Evolutionary conservation across 2,329 filamentous ascomycete genomes (phyloP), one percentile per base, ranked within the genome.

Genomic region (Trichoderma asperellum): DNA sequence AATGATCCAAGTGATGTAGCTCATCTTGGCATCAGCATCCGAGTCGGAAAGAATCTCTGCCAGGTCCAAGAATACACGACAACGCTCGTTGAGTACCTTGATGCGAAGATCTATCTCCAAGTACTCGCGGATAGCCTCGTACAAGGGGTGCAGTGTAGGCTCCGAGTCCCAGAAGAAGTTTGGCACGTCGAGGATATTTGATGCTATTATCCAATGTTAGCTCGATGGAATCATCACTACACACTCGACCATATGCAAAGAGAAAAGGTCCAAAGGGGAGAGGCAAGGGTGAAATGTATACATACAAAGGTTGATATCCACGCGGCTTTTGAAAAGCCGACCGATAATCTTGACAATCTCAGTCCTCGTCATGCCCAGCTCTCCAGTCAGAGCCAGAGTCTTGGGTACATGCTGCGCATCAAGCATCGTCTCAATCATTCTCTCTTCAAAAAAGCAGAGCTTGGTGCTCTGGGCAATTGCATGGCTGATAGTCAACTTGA

Each of bases 121-220:
- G 77, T 99, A 99, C 79, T 98, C 96, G 75, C 96, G 92, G 62
- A 98, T 93, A 70, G 94, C 96, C 70, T 89, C 90, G 83, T 99
- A 99, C 34, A 99, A 89, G 0, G 96, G 96, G 78, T 97, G 93
- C 0, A 99, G 86, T 0, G 93, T 97, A 21, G 96, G 96, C 78
- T 99, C 96, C 12, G 92, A 92, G 79, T 98, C 94, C 96, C 96
- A 99, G 86, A 98, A 97, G 86, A 97, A 97, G 78, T 95, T 96
- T 71, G 95, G 95, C 0, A 96, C 93, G 79, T 97, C 94, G 69
- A 97, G 91, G 79, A 97, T 95, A 77, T 98, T 98, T 24, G 92
- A 97, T 70, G 94, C 93, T 72, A 75, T 58, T 43, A 24, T 5
- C 34, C 3, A 32, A 52, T 1, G 64, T 67, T 5, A 67, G 55